Percentiles rank a stretch among this genome's conserved stretches.
Evolutionary conservation across 805 yeast genomes (phyloP).

Genomic region (Teunomyces atbi): DNA sequence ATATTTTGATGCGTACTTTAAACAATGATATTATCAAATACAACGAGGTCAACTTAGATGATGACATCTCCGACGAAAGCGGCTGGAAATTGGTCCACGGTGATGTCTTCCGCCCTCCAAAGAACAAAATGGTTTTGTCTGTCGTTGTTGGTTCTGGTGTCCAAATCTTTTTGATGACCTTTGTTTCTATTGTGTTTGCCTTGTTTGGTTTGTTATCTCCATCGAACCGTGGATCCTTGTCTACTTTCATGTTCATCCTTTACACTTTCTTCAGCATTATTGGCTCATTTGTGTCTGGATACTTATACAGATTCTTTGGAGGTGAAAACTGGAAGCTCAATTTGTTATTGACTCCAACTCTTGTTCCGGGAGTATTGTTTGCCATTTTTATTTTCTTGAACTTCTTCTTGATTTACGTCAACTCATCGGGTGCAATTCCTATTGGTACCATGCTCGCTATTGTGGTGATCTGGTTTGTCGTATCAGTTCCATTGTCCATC

Average conservation of each 20-base stretch:
- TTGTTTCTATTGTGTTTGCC: slow-evolving; percentile 75
- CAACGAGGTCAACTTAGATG: slow-evolving; percentile 84
- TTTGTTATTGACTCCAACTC: slow-evolving; percentile 73
- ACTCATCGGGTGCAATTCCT: slow-evolving; percentile 94
- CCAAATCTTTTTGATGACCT: slow-evolving; percentile 76
- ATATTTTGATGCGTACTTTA: slow-evolving; percentile 74
- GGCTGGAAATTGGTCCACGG: slow-evolving; percentile 98
- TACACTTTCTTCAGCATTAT: slow-evolving; percentile 78
- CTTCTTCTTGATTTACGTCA: slow-evolving; percentile 71
- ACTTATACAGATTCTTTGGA: slow-evolving; percentile 81
- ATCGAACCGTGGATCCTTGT: slow-evolving; percentile 88
- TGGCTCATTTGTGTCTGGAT: slow-evolving; percentile 86
- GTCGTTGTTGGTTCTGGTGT: slow-evolving; percentile 84
- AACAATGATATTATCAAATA: slow-evolving; percentile 83
- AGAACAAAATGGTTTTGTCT: slow-evolving; percentile 65
- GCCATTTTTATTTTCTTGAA: slow-evolving; percentile 65
- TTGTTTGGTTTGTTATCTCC: slow-evolving; percentile 88
- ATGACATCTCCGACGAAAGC: slow-evolving; percentile 84
- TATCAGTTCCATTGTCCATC: slow-evolving; percentile 81
- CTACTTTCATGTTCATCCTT: slow-evolving; percentile 84
- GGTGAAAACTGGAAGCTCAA: slow-evolving; percentile 91
- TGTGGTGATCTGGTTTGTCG: slow-evolving; percentile 76
- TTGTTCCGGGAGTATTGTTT: slow-evolving; percentile 83
- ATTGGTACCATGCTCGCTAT: slow-evolving; percentile 83
- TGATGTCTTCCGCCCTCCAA: slow-evolving; percentile 88